These are phyloP conservation scores for Cubamyces sp. DNA, from an alignment of 768 basidiomycete genomes.

Conservation along the genomic window DNA sequence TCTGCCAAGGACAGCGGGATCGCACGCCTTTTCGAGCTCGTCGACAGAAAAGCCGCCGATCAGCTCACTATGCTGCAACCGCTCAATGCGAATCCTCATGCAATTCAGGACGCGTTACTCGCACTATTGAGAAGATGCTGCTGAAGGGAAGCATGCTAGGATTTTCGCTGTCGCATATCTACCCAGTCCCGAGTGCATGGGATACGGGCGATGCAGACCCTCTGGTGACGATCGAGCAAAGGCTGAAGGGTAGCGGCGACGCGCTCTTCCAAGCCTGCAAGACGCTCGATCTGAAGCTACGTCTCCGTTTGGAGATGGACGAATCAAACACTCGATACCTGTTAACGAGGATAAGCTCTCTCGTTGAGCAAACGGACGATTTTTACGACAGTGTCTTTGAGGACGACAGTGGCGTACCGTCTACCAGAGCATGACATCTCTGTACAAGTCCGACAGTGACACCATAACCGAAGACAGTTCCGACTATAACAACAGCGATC, in stretches of 20 bases:
- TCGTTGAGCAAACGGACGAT: background rate
- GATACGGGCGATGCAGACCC: background rate
- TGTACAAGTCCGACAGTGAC: too few species aligned
- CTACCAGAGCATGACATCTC: too few species aligned
- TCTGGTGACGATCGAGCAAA: too few species aligned
- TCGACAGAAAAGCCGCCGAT: background rate
- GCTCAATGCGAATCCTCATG: background rate
- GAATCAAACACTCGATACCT: background rate
- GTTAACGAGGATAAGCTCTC: background rate
- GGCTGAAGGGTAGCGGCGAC: constrained; percentile 14
- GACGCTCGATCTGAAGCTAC: constrained; percentile 3
- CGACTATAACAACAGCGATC: background rate
- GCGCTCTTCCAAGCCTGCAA: constrained; percentile 1
- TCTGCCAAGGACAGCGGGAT: constrained; percentile 30
- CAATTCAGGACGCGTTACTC: constrained; percentile 24
- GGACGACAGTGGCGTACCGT: too few species aligned
- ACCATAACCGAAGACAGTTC: background rate
- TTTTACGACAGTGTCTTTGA: background rate
- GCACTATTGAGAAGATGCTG: constrained; percentile 36
- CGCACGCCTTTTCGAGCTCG: constrained; percentile 25
- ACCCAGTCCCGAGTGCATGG: background rate
- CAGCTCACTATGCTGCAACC: background rate
- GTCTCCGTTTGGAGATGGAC: background rate
- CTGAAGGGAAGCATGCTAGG: constrained; percentile 43
- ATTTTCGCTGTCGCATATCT: constrained; percentile 43